Evolutionary conservation across 805 yeast genomes (phyloP).

Genomic region (Saturnispora quitensis): DNA sequence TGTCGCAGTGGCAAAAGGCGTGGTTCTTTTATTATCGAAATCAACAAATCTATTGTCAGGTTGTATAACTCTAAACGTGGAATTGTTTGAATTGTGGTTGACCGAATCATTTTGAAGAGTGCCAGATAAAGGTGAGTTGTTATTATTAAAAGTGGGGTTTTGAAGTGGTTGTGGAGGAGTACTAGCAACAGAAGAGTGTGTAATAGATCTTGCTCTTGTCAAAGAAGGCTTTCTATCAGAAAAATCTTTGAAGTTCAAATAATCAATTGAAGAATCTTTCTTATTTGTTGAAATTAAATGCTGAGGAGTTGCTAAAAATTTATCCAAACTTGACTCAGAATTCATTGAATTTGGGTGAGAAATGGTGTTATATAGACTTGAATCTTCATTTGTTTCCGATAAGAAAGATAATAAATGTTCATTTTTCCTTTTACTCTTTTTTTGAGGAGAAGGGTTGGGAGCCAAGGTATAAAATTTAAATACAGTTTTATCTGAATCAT

Average conservation of each 20-base stretch:
- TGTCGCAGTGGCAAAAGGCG: conserved; percentile 47
- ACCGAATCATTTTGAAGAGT: background rate
- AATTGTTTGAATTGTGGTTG: background rate
- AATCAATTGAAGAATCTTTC: conserved; percentile 36
- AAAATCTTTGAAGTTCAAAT: conserved; percentile 47
- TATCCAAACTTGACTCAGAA: conserved; percentile 28
- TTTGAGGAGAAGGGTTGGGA: background rate
- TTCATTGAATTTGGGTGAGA: conserved; percentile 50
- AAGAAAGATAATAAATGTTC: background rate
- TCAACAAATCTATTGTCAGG: conserved; percentile 66
- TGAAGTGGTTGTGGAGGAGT: background rate
- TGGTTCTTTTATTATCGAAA: conserved; percentile 67
- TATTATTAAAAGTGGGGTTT: background rate
- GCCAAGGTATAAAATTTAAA: background rate
- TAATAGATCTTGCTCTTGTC: conserved; percentile 23
- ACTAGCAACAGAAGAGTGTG: conserved; percentile 14
- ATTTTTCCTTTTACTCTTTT: background rate
- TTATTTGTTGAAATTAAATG: conserved; percentile 38
- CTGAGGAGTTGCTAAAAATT: conserved; percentile 59
- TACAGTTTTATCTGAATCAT: background rate
- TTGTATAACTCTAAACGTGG: conserved; percentile 56
- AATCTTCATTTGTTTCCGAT: conserved; percentile 8
- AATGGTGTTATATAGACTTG: conserved; percentile 35
- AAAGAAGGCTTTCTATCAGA: conserved; percentile 17
- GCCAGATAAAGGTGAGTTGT: background rate